Evolutionary conservation across 2,329 filamentous ascomycete species (phyloP).

Genomic region (Escovopsis sp.): DNA sequence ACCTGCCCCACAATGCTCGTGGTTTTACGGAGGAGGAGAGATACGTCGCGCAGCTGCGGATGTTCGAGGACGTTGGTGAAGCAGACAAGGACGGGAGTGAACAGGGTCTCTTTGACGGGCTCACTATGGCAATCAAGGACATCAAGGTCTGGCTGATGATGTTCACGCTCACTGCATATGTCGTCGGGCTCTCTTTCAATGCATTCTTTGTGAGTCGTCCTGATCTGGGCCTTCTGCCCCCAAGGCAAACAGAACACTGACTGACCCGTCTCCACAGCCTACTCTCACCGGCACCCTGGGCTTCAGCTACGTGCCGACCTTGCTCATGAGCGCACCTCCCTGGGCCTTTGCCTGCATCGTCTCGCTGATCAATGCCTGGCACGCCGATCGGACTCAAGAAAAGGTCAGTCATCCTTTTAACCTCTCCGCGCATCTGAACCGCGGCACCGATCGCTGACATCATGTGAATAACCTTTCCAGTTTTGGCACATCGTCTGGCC

Average conservation of each 20-base stretch:
- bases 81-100: conserved; percentile 34
- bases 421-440: too few species aligned
- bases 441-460: too few species aligned
- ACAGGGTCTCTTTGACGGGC: conserved; percentile 35
- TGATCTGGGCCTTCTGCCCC: conserved; percentile 1
- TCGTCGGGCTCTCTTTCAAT: conserved; percentile 42
- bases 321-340: conserved; percentile 41
- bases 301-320: conserved; percentile 34
- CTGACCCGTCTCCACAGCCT: conserved; percentile 17
- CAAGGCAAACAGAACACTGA: background rate
- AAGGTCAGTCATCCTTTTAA: conserved; percentile 20
- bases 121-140: conserved; percentile 44
- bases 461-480: conserved; percentile 11
- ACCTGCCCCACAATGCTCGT: conserved; percentile 37
- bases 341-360: conserved; percentile 44
- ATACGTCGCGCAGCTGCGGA: conserved; percentile 36
- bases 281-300: conserved; percentile 37
- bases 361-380: conserved; percentile 39
- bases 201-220: conserved; percentile 34
- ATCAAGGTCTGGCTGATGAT: conserved; percentile 49
- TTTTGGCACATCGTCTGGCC: conserved; percentile 44
- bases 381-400: conserved; percentile 39
- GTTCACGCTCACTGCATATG: conserved; percentile 44
- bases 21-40: conserved; percentile 46
- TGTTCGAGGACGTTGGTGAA: conserved; percentile 42